These are phyloP conservation scores for Sextonia rubra DNA, from an alignment of 164 flowering plant genomes.

Conservation along the genomic window DNA sequence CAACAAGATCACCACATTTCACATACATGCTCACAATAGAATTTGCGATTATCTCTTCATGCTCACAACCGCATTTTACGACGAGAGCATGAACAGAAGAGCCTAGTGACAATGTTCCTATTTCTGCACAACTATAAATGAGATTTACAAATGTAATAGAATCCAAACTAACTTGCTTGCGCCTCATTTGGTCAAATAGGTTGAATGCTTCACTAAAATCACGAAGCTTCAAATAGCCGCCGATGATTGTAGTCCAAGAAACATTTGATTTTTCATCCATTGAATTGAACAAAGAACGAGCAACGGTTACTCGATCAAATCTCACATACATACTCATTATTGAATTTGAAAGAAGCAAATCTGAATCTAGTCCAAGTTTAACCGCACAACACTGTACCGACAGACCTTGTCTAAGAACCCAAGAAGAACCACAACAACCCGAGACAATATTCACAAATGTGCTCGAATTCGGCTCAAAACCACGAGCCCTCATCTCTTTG, in stretches of 20 bases:
- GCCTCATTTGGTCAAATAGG: constrained; percentile 25
- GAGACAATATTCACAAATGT: constrained; percentile 26
- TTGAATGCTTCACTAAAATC: constrained; percentile 20
- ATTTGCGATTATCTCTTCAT: constrained; percentile 20
- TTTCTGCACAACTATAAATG: constrained; percentile 16
- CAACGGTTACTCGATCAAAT: constrained; percentile 15
- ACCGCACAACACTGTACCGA: constrained; percentile 24
- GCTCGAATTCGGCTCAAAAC: constrained; percentile 21
- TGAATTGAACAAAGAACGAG: constrained; percentile 22
- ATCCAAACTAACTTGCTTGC: constrained; percentile 11
- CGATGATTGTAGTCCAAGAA: constrained; percentile 38
- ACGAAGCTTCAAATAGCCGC: constrained; percentile 21
- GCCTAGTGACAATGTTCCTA: constrained; percentile 17
- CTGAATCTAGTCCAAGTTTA: constrained; percentile 23
- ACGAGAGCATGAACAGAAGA: constrained; percentile 29
- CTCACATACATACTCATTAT: constrained; percentile 28
- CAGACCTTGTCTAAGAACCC: constrained; percentile 17
- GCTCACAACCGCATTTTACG: constrained; percentile 25
- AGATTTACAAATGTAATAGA: constrained; percentile 22
- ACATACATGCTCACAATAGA: constrained; percentile 29
- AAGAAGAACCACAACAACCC: constrained; percentile 16
- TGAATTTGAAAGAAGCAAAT: constrained; percentile 29
- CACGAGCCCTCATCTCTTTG: constrained; percentile 23
- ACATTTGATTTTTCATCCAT: constrained; percentile 27
- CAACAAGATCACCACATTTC: constrained; percentile 27